Evolutionary conservation across 2,329 filamentous ascomycete genomes (phyloP), one percentile per base, ranked within the genome.

Genomic region (Xylaria sp.): DNA sequence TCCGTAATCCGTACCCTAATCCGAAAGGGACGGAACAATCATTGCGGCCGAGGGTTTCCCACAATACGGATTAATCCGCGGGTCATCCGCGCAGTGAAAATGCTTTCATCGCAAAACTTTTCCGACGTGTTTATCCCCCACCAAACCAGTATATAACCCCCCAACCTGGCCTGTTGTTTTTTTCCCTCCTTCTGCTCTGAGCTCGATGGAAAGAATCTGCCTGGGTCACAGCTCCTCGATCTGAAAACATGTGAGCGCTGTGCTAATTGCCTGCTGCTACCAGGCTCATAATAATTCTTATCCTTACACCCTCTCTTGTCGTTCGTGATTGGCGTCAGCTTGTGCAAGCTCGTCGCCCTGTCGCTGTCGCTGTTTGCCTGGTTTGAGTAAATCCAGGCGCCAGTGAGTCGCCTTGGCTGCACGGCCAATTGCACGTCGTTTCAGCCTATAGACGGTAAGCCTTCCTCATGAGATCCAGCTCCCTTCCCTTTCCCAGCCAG

Each of bases 171-270:
- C 23, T 30, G 23, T 5, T 30, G 23, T 4, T 9, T 42, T 42
- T 42, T 13, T 42, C 11, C 37, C 37, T 42, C 37, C 37, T 13
- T 42, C 37, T 30, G 37, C 37, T 42, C 37, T 42, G 9, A 23
- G 47, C 47, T 49, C 47, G 9, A 50, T 18, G 48, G n/a, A 50
- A 35, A 49, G 19, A 23, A 39, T 10, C 37, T 42, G 46, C 37
- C 54, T n/a, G 47, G n/a, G 16, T 55, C 52, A 57, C n/a, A 48
- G 19, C 39, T 11, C 16, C 47, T 19, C 56, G 18, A 16, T 9
- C 42, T 59, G 57, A 46, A 64, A 62, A 60, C 47, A 64, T 64
- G 63, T 64, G 63, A 64, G 35, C 51, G 47, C 11, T 55, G 48
- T 52, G 48, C 44, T 55, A 13, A 49, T 30, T 19, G 63, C 60